These are phyloP conservation scores for Colletotrichum filicis DNA, from an alignment of 2,329 filamentous ascomycete genomes.

Conservation along the genomic window DNA sequence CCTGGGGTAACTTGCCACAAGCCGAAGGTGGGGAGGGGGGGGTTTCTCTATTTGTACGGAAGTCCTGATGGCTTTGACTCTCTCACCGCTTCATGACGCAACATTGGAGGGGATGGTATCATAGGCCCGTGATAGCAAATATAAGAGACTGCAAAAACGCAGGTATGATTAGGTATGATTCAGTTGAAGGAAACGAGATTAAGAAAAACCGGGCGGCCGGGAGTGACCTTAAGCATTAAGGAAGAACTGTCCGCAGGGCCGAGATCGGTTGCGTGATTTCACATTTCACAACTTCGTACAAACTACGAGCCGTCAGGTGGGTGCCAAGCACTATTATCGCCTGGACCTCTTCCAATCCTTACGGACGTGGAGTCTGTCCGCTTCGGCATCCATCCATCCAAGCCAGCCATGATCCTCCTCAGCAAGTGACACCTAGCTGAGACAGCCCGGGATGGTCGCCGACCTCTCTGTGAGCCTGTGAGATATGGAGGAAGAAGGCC, in stretches of 20 bases:
- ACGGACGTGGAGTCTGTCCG: background rate
- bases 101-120: constrained; percentile 35
- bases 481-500: background rate
- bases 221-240: constrained; percentile 1
- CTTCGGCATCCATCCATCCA: background rate
- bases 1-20: background rate
- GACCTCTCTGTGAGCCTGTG: background rate
- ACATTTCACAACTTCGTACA: constrained; percentile 3
- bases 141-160: background rate
- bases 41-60: constrained; percentile 23
- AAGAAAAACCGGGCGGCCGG: background rate
- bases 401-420: background rate
- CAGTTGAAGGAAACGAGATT: constrained; percentile 20
- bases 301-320: background rate
- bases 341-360: background rate
- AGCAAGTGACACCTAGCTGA: background rate
- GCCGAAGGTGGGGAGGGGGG: constrained; percentile 7
- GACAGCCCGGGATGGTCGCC: constrained; percentile 22
- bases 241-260: constrained; percentile 1
- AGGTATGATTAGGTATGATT: constrained; percentile 21
- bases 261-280: constrained; percentile 31
- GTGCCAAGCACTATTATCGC: background rate
- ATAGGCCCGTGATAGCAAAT: constrained; percentile 8
- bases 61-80: constrained; percentile 18
- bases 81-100: constrained; percentile 36